A percentile compares a stretch with the other conserved stretches of the same genome.
phyloP scores from a whole-genome alignment of 768 basidiomycete genomes.

The Kwoniella dejecticola region DNA sequence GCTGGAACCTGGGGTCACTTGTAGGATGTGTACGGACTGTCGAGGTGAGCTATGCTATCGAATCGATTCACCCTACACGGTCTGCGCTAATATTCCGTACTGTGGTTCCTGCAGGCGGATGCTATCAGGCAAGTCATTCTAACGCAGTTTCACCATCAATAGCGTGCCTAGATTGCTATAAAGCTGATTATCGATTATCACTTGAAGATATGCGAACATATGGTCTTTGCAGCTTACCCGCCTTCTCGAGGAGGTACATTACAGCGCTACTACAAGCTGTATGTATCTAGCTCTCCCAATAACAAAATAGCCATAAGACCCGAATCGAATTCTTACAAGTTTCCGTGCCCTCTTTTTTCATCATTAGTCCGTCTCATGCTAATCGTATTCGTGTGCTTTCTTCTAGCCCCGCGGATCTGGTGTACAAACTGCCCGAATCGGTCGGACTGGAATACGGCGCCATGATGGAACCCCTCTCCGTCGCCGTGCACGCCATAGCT shows the following conservation, averaged over 20 bases:
- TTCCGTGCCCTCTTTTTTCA: neutral
- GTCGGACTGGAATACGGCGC: slow-evolving; percentile 92
- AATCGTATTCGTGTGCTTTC: neutral
- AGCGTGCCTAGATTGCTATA: neutral
- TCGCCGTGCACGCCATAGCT: slow-evolving; percentile 83
- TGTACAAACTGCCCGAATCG: slow-evolving; percentile 69
- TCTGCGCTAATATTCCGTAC: neutral
- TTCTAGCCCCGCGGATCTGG: slow-evolving; percentile 70
- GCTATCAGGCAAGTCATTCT: slow-evolving; percentile 66
- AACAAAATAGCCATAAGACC: too few species aligned
- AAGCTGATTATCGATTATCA: too few species aligned
- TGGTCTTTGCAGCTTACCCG: slow-evolving; percentile 89
- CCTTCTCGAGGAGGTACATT: slow-evolving; percentile 85
- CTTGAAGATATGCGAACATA: slow-evolving; percentile 76
- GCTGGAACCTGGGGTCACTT: slow-evolving; percentile 86
- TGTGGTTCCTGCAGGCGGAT: slow-evolving; percentile 7
- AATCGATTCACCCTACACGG: too few species aligned
- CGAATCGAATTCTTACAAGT: too few species aligned
- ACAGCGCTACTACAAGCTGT: slow-evolving; percentile 76
- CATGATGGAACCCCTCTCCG: slow-evolving; percentile 94
- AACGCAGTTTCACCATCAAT: neutral
- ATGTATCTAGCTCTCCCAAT: too few species aligned
- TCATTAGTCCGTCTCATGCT: neutral
- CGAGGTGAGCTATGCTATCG: slow-evolving; percentile 78
- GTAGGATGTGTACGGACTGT: slow-evolving; percentile 79